Conservation (phyloP, 192 early-diverging fungal species). For the Geranomyces variabilis region DNA sequence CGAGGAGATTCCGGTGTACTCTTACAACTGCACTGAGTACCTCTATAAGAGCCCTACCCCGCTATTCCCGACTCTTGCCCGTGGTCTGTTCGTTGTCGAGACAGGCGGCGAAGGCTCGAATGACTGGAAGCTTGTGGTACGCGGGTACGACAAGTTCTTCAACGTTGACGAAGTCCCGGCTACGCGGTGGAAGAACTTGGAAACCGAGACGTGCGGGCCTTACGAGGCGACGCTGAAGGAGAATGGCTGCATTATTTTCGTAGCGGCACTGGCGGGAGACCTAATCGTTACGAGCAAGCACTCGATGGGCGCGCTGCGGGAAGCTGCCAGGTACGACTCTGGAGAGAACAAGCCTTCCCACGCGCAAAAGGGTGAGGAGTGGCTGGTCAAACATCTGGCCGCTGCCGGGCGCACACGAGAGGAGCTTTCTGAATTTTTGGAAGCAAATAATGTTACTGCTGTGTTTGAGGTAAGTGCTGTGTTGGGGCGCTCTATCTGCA, state of each 20-base stretch:
- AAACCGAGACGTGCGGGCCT: constrained; percentile 70
- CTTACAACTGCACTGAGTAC: constrained; percentile 34
- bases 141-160: constrained; percentile 99
- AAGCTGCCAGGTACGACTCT: not conserved
- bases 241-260: constrained; percentile 95
- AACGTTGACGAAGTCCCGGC: constrained; percentile 32
- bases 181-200: constrained; percentile 59
- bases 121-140: constrained; percentile 63
- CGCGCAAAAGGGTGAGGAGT: constrained; percentile 67
- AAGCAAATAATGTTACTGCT: constrained; percentile 74
- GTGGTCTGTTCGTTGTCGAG: constrained; percentile 72
- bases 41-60: constrained; percentile 20
- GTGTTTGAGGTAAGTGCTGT: constrained; percentile 72
- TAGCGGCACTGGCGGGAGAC: constrained; percentile 64
- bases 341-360: constrained; percentile 51
- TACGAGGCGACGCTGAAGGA: constrained; percentile 95
- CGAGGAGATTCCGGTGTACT: constrained; percentile 10
- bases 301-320: constrained; percentile 44
- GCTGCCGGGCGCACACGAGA: constrained; percentile 54
- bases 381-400: constrained; percentile 72
- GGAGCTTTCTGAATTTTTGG: constrained; percentile 77
- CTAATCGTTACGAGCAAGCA: constrained; percentile 93
- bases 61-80: constrained; percentile 71
- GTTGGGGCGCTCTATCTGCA: not conserved
- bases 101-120: constrained; percentile 1